Conservation (phyloP, 2,329 filamentous ascomycete genomes). For the Aspergillus brunneoviolaceus region DNA sequence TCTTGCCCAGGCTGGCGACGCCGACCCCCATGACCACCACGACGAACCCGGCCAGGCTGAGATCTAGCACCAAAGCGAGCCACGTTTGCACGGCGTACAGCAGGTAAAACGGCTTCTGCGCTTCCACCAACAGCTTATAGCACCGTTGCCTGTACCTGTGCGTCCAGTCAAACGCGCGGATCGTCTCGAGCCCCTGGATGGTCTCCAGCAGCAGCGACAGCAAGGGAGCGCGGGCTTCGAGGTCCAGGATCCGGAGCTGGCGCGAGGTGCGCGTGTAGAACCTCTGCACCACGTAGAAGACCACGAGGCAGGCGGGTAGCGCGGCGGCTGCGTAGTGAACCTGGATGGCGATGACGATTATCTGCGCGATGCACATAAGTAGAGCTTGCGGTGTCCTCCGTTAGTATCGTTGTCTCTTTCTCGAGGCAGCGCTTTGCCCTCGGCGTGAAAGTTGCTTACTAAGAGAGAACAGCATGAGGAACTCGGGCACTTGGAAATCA, state of each 20-base stretch:
- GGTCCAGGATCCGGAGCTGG: not conserved
- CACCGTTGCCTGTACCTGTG: not conserved
- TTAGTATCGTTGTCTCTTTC: too few relatives aligned
- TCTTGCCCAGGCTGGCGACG: not conserved
- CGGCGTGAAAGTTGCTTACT: too few relatives aligned
- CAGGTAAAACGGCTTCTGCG: constrained; percentile 1
- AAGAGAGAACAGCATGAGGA: not conserved
- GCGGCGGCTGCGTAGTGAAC: not conserved
- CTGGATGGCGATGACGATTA: too few relatives aligned
- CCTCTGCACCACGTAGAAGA: not conserved
- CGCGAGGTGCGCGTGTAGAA: not conserved
- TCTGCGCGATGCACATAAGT: too few relatives aligned
- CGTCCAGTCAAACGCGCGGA: not conserved
- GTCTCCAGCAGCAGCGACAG: not conserved
- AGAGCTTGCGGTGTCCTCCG: too few relatives aligned
- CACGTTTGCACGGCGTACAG: not conserved
- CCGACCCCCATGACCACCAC: not conserved
- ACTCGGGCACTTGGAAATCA: not conserved
- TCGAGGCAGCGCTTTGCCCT: too few relatives aligned
- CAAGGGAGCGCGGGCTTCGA: not conserved
- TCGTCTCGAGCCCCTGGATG: not conserved
- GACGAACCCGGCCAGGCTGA: not conserved
- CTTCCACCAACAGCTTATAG: not conserved
- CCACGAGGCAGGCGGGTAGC: not conserved
- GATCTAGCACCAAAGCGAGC: not conserved